Evolutionary conservation across 139 green algal species (phyloP).

Genomic region (Medakamo hakoo): DNA sequence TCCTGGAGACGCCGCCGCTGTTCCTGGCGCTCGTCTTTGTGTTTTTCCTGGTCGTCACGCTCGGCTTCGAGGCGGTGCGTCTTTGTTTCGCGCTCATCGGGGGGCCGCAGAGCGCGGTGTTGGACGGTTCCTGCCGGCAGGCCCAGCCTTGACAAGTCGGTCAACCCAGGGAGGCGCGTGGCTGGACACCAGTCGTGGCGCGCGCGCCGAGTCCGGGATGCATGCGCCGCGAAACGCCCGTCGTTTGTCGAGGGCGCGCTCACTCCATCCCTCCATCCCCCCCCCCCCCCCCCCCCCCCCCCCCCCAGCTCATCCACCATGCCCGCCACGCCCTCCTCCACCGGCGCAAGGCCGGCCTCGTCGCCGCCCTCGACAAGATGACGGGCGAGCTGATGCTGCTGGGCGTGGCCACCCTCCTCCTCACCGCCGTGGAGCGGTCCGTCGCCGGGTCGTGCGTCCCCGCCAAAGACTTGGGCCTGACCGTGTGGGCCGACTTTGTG

Average conservation of each 20-base stretch:
- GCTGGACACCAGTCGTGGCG: too few species aligned
- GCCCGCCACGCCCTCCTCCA: not conserved
- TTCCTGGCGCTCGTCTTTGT: conserved; percentile 7
- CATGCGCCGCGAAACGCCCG: too few species aligned
- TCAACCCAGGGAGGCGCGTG: too few species aligned
- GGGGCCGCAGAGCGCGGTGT: too few species aligned
- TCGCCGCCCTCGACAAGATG: conserved; percentile 5
- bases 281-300: too few species aligned
- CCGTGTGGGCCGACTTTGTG: conserved; percentile 3
- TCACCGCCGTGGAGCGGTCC: not conserved
- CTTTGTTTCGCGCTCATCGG: too few species aligned
- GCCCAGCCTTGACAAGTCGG: too few species aligned
- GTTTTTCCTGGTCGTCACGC: conserved; percentile 7
- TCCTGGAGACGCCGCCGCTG: conserved; percentile 6
- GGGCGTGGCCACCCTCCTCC: conserved; percentile 5
- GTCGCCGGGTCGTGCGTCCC: not conserved
- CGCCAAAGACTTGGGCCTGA: not conserved
- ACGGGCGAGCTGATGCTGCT: conserved; percentile 5
- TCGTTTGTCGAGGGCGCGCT: too few species aligned
- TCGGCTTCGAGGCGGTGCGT: conserved; percentile 1
- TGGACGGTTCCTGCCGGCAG: too few species aligned
- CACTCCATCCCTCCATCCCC: too few species aligned
- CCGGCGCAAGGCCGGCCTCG: not conserved
- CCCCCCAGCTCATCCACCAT: not conserved
- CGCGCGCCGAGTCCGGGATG: too few species aligned